Percentiles rank a stretch among this genome's conserved stretches.
phyloP scores from a whole-genome alignment of 1,284 basidiomycete genomes.

The Tausonia pullulans region DNA sequence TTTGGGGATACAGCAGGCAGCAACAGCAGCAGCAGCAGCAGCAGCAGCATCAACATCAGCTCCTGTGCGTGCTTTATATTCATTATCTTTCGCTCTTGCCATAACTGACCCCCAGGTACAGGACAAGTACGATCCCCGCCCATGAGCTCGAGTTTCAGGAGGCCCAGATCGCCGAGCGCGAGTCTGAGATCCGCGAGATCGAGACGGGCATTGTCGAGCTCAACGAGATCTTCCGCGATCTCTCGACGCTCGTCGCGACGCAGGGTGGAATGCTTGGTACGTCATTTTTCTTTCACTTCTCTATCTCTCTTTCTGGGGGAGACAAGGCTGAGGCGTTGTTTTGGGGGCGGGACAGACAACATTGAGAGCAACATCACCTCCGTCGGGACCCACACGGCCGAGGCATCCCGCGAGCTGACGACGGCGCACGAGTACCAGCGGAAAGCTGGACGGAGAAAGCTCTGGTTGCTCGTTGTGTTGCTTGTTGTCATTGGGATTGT shows the following conservation, averaged over 20 bases:
- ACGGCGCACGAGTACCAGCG: conserved; percentile 91
- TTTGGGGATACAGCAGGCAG: neutral
- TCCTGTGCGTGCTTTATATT: neutral
- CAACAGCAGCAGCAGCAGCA: conserved; percentile 30
- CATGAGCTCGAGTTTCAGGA: conserved; percentile 95
- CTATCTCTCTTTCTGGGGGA: no score
- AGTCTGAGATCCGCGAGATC: conserved; percentile 90
- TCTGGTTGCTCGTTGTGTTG: conserved; percentile 79
- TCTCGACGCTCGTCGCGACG: conserved; percentile 87
- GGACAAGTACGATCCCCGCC: conserved; percentile 52
- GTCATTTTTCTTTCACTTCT: conserved; percentile 25
- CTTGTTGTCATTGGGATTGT: conserved; percentile 81
- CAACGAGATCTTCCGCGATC: conserved; percentile 91
- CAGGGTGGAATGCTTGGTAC: conserved; percentile 89
- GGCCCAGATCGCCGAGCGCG: conserved; percentile 87
- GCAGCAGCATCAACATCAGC: conserved; percentile 27
- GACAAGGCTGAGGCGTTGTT: no score
- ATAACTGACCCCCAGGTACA: conserved; percentile 15
- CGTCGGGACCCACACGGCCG: conserved; percentile 70
- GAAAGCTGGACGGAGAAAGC: conserved; percentile 78
- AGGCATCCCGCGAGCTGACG: conserved; percentile 75
- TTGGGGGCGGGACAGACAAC: conserved; percentile 52
- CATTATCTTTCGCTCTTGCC: conserved; percentile 1
- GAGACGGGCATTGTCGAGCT: conserved; percentile 95
- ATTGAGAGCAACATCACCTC: conserved; percentile 90